Conservation (phyloP, 1,284 basidiomycete species). For the Ustilago cynodontis region DNA sequence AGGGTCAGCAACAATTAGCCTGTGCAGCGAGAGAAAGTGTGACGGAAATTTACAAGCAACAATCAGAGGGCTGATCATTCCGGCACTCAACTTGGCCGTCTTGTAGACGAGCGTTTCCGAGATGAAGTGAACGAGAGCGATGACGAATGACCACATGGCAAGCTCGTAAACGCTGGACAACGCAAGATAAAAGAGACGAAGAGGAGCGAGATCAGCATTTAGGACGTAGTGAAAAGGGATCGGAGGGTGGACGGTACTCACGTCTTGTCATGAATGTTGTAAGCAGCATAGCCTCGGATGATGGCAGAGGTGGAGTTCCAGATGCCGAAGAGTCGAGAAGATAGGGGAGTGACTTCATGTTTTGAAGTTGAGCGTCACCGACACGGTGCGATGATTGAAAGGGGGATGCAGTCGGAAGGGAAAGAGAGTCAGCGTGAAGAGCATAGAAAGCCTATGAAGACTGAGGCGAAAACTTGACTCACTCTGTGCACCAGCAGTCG, state of each 20-base stretch:
- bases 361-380: background rate
- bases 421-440: conserved; percentile 2
- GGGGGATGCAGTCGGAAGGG: background rate
- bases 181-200: background rate
- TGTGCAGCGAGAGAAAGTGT: background rate
- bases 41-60: conserved; percentile 80
- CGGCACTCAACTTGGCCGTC: conserved; percentile 77
- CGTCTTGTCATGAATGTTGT: conserved; percentile 62
- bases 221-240: background rate
- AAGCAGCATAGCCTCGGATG: conserved; percentile 64
- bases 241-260: conserved; percentile 10
- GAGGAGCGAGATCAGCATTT: background rate
- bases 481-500: conserved; percentile 47
- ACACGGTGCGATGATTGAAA: background rate
- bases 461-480: background rate
- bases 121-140: conserved; percentile 89
- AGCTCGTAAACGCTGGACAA: conserved; percentile 78
- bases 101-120: conserved; percentile 87
- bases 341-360: conserved; percentile 58
- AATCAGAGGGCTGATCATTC: conserved; percentile 82
- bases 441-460: background rate
- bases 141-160: conserved; percentile 84
- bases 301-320: conserved; percentile 67
- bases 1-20: background rate
- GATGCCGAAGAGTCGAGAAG: conserved; percentile 63